Percentiles rank a stretch among this genome's conserved stretches.
Evolutionary conservation across 1,284 basidiomycete species (phyloP).

Genomic region (Fistulina hepatica): DNA sequence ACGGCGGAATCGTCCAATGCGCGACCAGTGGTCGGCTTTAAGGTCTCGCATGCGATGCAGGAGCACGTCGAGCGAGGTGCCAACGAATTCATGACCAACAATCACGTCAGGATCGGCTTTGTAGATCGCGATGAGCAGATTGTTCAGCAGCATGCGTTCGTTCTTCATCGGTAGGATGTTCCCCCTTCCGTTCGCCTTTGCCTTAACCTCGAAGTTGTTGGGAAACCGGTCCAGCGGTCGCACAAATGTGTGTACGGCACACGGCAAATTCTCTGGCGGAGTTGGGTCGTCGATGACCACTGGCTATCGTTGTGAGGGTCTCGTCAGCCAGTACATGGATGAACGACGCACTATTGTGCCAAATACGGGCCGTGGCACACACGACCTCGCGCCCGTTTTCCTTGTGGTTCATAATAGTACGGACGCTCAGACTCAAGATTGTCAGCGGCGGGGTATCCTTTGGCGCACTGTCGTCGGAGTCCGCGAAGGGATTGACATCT

Average conservation of each 20-base stretch:
- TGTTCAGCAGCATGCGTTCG: slow-evolving; percentile 82
- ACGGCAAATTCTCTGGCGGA: slow-evolving; percentile 78
- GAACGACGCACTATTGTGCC: slow-evolving; percentile 67
- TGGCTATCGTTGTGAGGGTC: slow-evolving; percentile 21
- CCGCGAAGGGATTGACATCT: slow-evolving; percentile 75
- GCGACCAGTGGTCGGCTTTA: slow-evolving; percentile 88
- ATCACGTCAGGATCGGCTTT: slow-evolving; percentile 92
- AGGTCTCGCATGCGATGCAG: slow-evolving; percentile 87
- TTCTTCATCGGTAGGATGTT: slow-evolving; percentile 70
- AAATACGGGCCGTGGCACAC: slow-evolving; percentile 75
- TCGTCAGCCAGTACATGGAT: slow-evolving; percentile 2
- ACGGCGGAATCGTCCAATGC: slow-evolving; percentile 86
- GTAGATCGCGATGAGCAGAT: slow-evolving; percentile 69
- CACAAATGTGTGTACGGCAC: slow-evolving; percentile 82
- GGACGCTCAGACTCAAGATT: slow-evolving; percentile 78
- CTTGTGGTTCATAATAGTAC: slow-evolving; percentile 91
- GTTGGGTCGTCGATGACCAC: slow-evolving; percentile 84
- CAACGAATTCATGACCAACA: slow-evolving; percentile 90
- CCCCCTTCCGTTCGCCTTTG: slow-evolving; percentile 53
- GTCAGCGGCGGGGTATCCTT: slow-evolving; percentile 85
- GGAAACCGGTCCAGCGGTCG: slow-evolving; percentile 90
- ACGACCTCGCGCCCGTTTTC: slow-evolving; percentile 93
- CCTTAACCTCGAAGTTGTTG: slow-evolving; percentile 67
- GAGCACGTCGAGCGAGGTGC: slow-evolving; percentile 85
- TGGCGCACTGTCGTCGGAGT: slow-evolving; percentile 62